These are phyloP conservation scores for Ophiocytium majus DNA, from an alignment of 352 stramenopile species.

Conservation along the genomic window DNA sequence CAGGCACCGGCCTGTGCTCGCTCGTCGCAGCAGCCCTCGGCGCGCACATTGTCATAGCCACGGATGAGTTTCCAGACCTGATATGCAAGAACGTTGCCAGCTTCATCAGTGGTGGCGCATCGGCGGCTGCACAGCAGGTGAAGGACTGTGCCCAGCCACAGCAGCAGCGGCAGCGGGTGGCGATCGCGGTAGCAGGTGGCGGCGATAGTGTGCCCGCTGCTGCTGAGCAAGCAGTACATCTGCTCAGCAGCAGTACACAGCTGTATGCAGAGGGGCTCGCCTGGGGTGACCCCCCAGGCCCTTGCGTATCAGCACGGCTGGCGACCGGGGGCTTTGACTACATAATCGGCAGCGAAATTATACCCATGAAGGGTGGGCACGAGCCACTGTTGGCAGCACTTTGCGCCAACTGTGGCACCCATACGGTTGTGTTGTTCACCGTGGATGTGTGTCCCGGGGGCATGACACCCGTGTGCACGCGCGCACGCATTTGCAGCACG, in stretches of 20 bases:
- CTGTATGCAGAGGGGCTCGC: neutral
- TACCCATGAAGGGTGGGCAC: slow-evolving; percentile 16
- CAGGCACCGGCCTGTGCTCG: neutral
- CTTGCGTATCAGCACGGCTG: neutral
- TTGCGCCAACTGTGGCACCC: neutral
- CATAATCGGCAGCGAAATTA: neutral
- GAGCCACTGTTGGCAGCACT: neutral
- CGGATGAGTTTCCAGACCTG: slow-evolving; percentile 27
- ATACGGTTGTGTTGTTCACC: neutral
- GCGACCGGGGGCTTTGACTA: neutral
- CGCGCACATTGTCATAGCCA: neutral
- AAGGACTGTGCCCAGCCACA: neutral
- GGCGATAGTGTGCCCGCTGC: neutral
- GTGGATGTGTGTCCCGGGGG: slow-evolving; percentile 1
- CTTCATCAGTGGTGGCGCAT: neutral
- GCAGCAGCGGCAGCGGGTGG: neutral
- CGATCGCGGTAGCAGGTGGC: neutral
- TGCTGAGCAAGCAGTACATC: too few relatives aligned
- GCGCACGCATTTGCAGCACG: neutral
- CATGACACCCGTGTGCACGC: slow-evolving; percentile 7
- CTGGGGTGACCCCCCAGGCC: neutral
- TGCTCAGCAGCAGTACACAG: too few relatives aligned
- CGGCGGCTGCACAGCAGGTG: neutral
- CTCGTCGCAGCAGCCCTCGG: slow-evolving; percentile 16
- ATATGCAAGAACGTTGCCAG: neutral